Conservation (phyloP, 2,329 filamentous ascomycete species). For the Fusarium sp. region DNA sequence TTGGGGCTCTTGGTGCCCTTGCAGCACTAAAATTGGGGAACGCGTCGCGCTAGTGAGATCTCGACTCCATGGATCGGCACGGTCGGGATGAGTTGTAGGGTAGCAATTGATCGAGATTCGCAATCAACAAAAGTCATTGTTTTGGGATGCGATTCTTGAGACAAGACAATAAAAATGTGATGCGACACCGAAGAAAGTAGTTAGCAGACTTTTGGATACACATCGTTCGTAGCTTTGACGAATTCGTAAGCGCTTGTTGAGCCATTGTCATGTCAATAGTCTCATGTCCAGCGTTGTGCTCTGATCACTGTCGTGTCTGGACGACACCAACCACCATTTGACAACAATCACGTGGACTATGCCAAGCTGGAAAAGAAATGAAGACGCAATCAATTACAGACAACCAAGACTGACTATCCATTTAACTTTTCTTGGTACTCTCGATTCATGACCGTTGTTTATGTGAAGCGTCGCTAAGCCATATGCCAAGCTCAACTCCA, state of each 20-base stretch:
- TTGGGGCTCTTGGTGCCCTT: not conserved
- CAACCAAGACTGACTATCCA: not conserved
- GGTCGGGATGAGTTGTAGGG: not conserved
- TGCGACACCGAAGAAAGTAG: not conserved
- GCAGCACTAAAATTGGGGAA: not conserved
- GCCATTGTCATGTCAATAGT: not conserved
- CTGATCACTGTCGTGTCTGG: not conserved
- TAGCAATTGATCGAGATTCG: not conserved
- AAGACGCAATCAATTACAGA: not conserved
- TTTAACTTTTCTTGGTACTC: not conserved
- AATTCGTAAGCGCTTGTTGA: not conserved
- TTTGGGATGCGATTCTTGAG: not conserved
- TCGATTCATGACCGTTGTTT: not conserved
- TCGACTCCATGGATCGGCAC: slow-evolving; percentile 2
- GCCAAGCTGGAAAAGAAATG: not conserved
- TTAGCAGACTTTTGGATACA: fast-evolving
- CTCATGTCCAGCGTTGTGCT: no score
- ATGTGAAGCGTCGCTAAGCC: slow-evolving; percentile 38
- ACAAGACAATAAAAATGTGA: not conserved
- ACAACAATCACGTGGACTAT: not conserved
- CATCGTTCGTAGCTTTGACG: not conserved
- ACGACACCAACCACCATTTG: not conserved
- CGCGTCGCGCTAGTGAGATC: not conserved
- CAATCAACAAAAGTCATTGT: not conserved
- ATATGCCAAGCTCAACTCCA: slow-evolving; percentile 52